A percentile compares a stretch with the other conserved stretches of the same genome.
Conservation (phyloP, 176 grass and related monocot genomes). For the Urochloa ruziziensis region DNA sequence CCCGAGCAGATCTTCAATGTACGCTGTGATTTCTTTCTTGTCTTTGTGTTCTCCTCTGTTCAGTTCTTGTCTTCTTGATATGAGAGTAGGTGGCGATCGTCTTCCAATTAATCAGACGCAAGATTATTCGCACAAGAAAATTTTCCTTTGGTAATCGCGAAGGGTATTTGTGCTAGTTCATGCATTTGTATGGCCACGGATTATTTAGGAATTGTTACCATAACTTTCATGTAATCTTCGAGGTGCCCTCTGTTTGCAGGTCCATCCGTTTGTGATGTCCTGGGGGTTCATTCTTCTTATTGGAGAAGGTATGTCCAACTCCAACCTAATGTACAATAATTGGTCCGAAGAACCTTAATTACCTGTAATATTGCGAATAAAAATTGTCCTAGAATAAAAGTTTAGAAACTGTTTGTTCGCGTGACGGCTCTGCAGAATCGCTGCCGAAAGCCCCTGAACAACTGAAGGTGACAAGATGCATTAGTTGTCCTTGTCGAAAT, state of each 20-base stretch:
- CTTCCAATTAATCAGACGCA: neutral
- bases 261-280: slow-evolving; percentile 85
- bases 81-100: neutral
- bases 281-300: slow-evolving; percentile 88
- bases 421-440: slow-evolving; percentile 15
- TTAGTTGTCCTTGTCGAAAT: slow-evolving; percentile 26
- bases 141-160: neutral
- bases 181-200: neutral
- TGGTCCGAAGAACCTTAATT: neutral
- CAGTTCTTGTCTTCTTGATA: neutral
- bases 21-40: neutral
- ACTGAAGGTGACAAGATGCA: neutral
- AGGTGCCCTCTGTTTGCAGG: slow-evolving; percentile 24
- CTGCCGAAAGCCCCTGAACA: neutral
- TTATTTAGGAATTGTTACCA: neutral
- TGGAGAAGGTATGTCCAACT: slow-evolving; percentile 65
- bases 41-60: too few relatives aligned
- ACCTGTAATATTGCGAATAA: neutral
- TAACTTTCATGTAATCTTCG: neutral
- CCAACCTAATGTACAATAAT: neutral
- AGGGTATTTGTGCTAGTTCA: neutral
- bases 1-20: slow-evolving; percentile 77
- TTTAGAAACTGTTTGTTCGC: neutral
- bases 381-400: neutral
- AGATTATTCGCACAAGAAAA: neutral